phyloP scores from a whole-genome alignment of 768 basidiomycete species.

The Crucibulum laeve region DNA sequence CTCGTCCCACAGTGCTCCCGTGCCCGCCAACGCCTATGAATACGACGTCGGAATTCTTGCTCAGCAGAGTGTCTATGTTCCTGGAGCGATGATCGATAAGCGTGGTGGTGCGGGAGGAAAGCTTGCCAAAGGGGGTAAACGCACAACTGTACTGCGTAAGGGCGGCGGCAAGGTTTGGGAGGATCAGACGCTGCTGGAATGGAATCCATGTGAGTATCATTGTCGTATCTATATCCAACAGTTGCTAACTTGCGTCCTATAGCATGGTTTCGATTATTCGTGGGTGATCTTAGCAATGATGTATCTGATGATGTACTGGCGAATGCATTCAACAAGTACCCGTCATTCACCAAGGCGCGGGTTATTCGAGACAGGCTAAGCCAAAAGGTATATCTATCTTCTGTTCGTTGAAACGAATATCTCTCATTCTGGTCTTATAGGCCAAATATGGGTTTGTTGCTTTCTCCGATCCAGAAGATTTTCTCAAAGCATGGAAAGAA shows the following conservation, averaged over 20 bases:
- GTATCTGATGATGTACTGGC: constrained; percentile 93
- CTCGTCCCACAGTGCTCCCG: constrained; percentile 68
- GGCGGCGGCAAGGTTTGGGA: constrained; percentile 98
- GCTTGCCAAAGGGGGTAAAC: constrained; percentile 84
- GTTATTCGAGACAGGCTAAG: constrained; percentile 94
- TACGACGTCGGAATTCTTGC: constrained; percentile 90
- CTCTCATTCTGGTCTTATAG: constrained; percentile 31
- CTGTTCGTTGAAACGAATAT: background rate
- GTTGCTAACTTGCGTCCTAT: constrained; percentile 9
- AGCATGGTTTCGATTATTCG: constrained; percentile 98
- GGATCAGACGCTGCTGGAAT: constrained; percentile 93
- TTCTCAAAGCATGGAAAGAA: constrained; percentile 97
- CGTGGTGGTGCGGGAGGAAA: constrained; percentile 83
- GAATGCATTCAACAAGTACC: constrained; percentile 90
- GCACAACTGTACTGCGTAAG: constrained; percentile 91
- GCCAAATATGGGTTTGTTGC: constrained; percentile 97
- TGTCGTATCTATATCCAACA: background rate
- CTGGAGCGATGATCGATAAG: constrained; percentile 87
- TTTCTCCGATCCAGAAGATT: constrained; percentile 98
- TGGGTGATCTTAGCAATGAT: constrained; percentile 97
- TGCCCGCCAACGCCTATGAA: constrained; percentile 88
- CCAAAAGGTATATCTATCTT: constrained; percentile 61
- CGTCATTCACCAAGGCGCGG: constrained; percentile 91
- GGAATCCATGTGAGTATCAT: constrained; percentile 84
- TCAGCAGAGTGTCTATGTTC: constrained; percentile 89